phyloP scores from a whole-genome alignment of 2,329 filamentous ascomycete species.

The Scopulariopsis brevicaulis region DNA sequence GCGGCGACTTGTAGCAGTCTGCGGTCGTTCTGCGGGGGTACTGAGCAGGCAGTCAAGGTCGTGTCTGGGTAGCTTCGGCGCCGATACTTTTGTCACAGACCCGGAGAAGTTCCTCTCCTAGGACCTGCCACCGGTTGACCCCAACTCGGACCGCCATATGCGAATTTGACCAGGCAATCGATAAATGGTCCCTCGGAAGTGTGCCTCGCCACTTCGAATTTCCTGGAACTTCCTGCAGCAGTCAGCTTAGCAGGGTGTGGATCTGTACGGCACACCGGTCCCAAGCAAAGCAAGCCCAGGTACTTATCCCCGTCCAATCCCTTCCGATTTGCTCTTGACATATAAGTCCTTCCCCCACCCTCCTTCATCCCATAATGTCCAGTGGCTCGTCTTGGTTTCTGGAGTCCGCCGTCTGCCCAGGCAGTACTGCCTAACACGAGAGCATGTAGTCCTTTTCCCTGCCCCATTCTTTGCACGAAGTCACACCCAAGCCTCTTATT shows the following conservation, averaged over 20 bases:
- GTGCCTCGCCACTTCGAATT: background rate
- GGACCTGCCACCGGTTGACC: background rate
- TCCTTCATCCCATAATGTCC: background rate
- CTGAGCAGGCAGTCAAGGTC: background rate
- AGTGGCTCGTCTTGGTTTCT: background rate
- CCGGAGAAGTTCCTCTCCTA: background rate
- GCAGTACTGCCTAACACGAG: background rate
- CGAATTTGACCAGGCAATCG: background rate
- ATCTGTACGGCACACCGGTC: background rate
- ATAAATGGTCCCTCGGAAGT: background rate
- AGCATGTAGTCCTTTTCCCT: background rate
- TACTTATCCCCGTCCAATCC: background rate
- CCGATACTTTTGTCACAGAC: background rate
- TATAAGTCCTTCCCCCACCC: background rate
- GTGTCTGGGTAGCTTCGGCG: background rate
- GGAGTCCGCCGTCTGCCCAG: background rate
- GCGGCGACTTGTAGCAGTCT: background rate
- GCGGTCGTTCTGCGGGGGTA: background rate
- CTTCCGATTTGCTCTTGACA: background rate
- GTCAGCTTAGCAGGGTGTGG: background rate
- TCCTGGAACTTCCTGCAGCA: background rate
- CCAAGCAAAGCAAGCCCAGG: conserved; percentile 3
- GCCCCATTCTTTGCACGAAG: background rate
- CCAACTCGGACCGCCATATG: background rate
- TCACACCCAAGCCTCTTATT: background rate